phyloP scores from a whole-genome alignment of 2,329 filamentous ascomycete species.

The Leptoxyphium fumago region DNA sequence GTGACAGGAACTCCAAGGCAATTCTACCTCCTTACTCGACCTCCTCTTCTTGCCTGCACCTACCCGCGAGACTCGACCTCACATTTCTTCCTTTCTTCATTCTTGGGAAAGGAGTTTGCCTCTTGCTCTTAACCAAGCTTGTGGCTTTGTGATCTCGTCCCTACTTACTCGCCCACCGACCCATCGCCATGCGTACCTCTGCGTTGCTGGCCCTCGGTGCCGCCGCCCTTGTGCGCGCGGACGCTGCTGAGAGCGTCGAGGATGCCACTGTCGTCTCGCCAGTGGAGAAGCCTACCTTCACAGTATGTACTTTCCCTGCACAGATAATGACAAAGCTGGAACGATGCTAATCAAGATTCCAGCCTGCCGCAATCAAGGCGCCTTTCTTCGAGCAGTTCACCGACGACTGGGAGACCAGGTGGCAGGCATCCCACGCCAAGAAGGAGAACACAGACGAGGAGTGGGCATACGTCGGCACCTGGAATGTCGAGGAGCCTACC shows the following conservation, averaged over 20 bases:
- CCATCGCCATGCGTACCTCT: slow-evolving; percentile 65
- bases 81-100: too few relatives aligned
- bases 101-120: too few relatives aligned
- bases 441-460: slow-evolving; percentile 81
- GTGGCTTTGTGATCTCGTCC: too few relatives aligned
- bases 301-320: slow-evolving; percentile 45
- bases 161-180: too few relatives aligned
- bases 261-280: slow-evolving; percentile 34
- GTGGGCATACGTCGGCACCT: slow-evolving; percentile 95
- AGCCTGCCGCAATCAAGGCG: slow-evolving; percentile 81
- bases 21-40: too few relatives aligned
- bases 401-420: slow-evolving; percentile 84
- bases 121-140: too few relatives aligned
- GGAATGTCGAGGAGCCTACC: slow-evolving; percentile 86
- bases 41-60: too few relatives aligned
- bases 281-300: slow-evolving; percentile 66
- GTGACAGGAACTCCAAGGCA: too few relatives aligned
- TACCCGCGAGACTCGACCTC: too few relatives aligned
- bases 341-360: slow-evolving; percentile 3
- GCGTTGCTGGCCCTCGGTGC: slow-evolving; percentile 56
- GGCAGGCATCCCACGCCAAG: slow-evolving; percentile 92
- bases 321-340: background rate
- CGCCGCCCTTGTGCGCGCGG: slow-evolving; percentile 56
- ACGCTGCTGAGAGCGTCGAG: slow-evolving; percentile 53
- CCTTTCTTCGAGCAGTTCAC: slow-evolving; percentile 98